These are phyloP conservation scores for Stemphylium vesicarium DNA, from an alignment of 2,329 filamentous ascomycete species.

Conservation along the genomic window DNA sequence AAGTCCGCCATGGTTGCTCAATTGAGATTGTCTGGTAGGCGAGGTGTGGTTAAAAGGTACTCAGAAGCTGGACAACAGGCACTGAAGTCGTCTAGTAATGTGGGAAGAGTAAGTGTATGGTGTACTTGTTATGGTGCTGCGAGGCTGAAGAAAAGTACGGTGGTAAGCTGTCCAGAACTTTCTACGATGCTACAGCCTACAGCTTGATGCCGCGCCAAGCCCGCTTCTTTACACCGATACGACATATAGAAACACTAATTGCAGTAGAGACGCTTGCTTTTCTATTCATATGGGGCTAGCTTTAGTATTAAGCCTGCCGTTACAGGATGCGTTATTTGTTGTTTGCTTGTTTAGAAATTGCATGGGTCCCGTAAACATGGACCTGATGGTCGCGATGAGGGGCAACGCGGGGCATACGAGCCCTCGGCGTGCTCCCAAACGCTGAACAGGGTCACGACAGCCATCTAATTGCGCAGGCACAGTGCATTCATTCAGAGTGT, in stretches of 20 bases:
- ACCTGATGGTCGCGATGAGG: constrained; percentile 22
- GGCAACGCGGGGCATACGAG: constrained; percentile 35
- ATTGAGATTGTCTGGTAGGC: neutral
- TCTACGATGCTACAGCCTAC: constrained; percentile 35
- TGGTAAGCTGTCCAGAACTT: constrained; percentile 43
- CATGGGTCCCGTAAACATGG: constrained; percentile 18
- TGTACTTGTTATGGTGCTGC: constrained; percentile 5
- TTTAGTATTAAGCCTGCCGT: neutral
- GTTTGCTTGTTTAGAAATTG: neutral
- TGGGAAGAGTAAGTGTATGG: constrained; percentile 4
- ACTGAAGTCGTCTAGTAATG: neutral
- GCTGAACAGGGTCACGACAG: neutral
- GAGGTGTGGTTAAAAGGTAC: neutral
- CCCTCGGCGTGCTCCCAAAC: too few relatives aligned
- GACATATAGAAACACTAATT: neutral
- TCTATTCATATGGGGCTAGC: neutral
- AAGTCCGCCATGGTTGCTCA: constrained; percentile 34
- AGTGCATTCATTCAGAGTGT: neutral
- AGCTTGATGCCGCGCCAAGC: constrained; percentile 31
- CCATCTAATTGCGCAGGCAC: neutral
- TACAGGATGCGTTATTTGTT: neutral
- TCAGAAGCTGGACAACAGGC: neutral
- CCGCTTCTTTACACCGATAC: constrained; percentile 15
- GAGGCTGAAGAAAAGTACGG: constrained; percentile 31
- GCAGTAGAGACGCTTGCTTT: neutral